phyloP scores from a whole-genome alignment of 2,329 filamentous ascomycete species.

The Apiospora koreana region DNA sequence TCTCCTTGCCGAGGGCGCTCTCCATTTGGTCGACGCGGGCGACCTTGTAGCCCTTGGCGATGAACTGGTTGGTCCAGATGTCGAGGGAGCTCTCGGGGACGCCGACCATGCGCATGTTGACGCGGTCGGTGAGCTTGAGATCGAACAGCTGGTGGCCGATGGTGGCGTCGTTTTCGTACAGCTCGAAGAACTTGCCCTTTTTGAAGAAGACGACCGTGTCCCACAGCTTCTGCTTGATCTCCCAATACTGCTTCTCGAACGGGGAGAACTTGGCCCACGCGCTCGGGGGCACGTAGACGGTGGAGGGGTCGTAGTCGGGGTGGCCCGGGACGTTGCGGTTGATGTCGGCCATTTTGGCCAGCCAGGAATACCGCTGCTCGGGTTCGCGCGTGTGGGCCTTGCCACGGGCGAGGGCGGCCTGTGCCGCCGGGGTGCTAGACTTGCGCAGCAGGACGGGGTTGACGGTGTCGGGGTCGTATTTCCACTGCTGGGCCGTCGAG shows the following conservation, averaged over 20 bases:
- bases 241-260: constrained; percentile 99
- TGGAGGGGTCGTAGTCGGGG: constrained; percentile 88
- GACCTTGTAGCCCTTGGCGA: constrained; percentile 97
- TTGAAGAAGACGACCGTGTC: constrained; percentile 99
- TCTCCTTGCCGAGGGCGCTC: constrained; percentile 92
- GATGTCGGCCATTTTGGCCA: constrained; percentile 82
- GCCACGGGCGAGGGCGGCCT: constrained; percentile 44
- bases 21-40: constrained; percentile 96
- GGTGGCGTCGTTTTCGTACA: constrained; percentile 97
- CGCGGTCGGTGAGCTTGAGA: constrained; percentile 93
- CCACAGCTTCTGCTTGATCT: constrained; percentile 98
- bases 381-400: constrained; percentile 83
- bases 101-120: constrained; percentile 99
- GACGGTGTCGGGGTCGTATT: constrained; percentile 54
- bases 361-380: constrained; percentile 85
- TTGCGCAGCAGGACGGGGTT: constrained; percentile 31
- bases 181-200: constrained; percentile 98
- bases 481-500: constrained; percentile 84
- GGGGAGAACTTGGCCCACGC: constrained; percentile 85
- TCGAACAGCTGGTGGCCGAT: constrained; percentile 97
- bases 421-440: constrained; percentile 26
- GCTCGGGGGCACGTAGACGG: constrained; percentile 82
- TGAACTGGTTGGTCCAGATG: constrained; percentile 97
- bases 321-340: constrained; percentile 77
- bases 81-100: constrained; percentile 95